A percentile compares a stretch with the other conserved stretches of the same genome.
Conservation (phyloP, 768 basidiomycete genomes). For the Boletus patriciae region DNA sequence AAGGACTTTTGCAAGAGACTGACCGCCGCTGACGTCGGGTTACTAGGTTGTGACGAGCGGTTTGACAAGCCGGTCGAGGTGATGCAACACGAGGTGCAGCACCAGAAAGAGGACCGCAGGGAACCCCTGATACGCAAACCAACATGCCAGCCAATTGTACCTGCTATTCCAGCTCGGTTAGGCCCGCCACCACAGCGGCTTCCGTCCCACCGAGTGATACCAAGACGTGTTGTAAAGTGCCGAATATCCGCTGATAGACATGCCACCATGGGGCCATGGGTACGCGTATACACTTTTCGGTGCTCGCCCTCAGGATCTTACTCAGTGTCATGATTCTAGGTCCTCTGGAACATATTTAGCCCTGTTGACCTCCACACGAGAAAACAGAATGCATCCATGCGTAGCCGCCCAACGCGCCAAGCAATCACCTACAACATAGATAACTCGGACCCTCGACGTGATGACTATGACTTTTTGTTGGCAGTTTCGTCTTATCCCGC, state of each 20-base stretch:
- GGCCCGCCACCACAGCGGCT: conserved; percentile 42
- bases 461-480: conserved; percentile 55
- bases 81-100: conserved; percentile 49
- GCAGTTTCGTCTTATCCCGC: conserved; percentile 43
- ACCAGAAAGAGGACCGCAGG: conserved; percentile 25
- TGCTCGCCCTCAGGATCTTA: background rate
- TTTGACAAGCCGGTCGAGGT: conserved; percentile 48
- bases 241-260: conserved; percentile 54
- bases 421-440: conserved; percentile 12
- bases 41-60: conserved; percentile 52
- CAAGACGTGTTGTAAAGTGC: conserved; percentile 43
- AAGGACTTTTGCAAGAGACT: conserved; percentile 4
- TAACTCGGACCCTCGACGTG: conserved; percentile 26
- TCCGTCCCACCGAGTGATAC: conserved; percentile 52
- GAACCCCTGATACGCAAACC: conserved; percentile 23
- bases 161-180: conserved; percentile 33
- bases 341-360: conserved; percentile 45
- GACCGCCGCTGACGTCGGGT: conserved; percentile 10
- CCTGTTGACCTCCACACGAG: conserved; percentile 36
- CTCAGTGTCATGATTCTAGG: conserved; percentile 31
- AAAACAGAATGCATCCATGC: conserved; percentile 46
- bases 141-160: conserved; percentile 36
- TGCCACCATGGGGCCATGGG: conserved; percentile 52
- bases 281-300: conserved; percentile 29
- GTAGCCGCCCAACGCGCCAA: conserved; percentile 29